Evolutionary conservation across 1,284 basidiomycete genomes (phyloP), one percentile per base, ranked within the genome.

Genomic region (Irpex sp.): DNA sequence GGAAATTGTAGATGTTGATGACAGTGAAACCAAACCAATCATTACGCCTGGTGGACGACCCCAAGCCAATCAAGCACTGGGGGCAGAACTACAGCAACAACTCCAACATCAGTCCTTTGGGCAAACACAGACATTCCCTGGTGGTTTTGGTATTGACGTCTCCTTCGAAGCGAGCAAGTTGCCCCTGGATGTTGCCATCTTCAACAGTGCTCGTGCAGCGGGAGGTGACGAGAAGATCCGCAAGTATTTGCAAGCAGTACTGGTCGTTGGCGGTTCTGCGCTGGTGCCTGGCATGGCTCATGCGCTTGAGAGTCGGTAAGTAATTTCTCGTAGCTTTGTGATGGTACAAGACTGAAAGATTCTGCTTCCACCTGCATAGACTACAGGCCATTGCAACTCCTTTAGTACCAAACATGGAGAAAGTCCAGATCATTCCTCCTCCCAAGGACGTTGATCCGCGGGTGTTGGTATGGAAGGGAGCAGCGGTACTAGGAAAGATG

Each of bases 401-500:
- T 0, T 75, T 93, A 31, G 88, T 93, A 37, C 80, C 83, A 13
- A 89, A 86, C 71, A 90, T 94, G 84, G 89, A 92, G 74, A 90
- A 92, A 72, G 88, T 95, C 8, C 86, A 89, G 66, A 93, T 97
- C 64, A 92, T 98, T 53, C 94, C 95, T 15, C 90, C 94, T 1
- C 95, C 95, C 1, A 92, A 95, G 71, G 94, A 95, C 63, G 88
- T 98, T 63, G 95, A 98, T 75, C 94, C 94, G 4, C 85, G 88
- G 43, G 88, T 94, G 57, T 82, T 98, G 49, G 88, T 88, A 21
- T 99, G 97, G 97, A 98, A 98, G 76, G 97, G 97, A 4, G 94
- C 92, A 17, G 88, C 92, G n/a, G 94, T 97, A 19, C 85, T 98
- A 63, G 94, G 90, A 35, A 93, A 94, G 75, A 90, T 99, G 83